Conservation (phyloP, 2,329 filamentous ascomycete species). For the Colletotrichum eremochloae region DNA sequence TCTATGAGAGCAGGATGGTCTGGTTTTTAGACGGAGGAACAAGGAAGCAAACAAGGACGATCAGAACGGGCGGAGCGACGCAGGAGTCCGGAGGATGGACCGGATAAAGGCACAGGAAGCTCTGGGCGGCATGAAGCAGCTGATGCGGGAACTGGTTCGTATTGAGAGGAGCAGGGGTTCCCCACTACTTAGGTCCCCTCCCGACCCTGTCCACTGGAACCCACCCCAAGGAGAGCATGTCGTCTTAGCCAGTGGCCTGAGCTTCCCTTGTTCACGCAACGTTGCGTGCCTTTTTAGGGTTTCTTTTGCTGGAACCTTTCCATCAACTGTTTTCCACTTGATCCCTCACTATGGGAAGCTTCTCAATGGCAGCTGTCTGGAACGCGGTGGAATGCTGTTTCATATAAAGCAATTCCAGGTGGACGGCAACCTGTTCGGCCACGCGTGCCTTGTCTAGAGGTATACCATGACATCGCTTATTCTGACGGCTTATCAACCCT, state of each 20-base stretch:
- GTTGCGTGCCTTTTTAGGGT: neutral
- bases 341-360: neutral
- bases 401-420: neutral
- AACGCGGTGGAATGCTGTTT: neutral
- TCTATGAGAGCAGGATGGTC: conserved; percentile 22
- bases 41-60: conserved; percentile 3
- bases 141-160: conserved; percentile 6
- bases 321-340: neutral
- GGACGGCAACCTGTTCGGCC: neutral
- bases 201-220: neutral
- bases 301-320: neutral
- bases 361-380: neutral
- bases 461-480: neutral
- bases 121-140: conserved; percentile 34
- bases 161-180: conserved; percentile 34
- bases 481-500: neutral
- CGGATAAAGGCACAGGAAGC: conserved; percentile 28
- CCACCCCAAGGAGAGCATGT: neutral
- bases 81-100: conserved; percentile 17
- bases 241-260: conserved; percentile 30
- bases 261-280: conserved; percentile 9
- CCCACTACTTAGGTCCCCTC: conserved; percentile 22
- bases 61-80: conserved; percentile 18
- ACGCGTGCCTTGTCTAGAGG: neutral
- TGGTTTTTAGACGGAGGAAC: neutral